Conservation (phyloP, 352 stramenopile genomes). For the Globisporangium carolinianum region DNA sequence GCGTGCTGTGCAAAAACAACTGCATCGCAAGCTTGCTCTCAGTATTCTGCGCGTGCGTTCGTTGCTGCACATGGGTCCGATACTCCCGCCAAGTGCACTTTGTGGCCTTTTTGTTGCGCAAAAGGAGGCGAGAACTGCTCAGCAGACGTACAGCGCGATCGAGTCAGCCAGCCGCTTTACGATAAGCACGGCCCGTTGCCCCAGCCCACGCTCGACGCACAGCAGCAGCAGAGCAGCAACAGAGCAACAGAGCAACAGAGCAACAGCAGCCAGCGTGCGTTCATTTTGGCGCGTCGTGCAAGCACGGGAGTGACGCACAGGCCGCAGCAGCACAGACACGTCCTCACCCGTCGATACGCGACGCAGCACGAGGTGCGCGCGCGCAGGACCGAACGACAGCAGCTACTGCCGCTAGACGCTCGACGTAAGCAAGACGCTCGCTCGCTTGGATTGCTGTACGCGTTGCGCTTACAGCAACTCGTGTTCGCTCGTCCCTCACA, state of each 20-base stretch:
- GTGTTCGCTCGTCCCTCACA: background rate
- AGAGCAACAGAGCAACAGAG: background rate
- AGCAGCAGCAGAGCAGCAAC: background rate
- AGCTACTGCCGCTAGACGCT: too few species aligned
- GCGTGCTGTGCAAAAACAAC: too few species aligned
- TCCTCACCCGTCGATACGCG: too few species aligned
- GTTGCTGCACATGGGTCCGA: too few species aligned
- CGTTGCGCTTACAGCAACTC: background rate
- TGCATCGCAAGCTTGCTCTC: too few species aligned
- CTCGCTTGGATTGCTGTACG: too few species aligned
- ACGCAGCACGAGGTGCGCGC: background rate
- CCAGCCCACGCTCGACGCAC: background rate
- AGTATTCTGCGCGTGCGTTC: too few species aligned
- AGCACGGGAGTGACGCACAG: background rate
- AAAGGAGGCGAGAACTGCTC: background rate
- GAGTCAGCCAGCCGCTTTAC: background rate
- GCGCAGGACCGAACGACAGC: background rate
- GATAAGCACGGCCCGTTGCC: background rate
- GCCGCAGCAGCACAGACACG: background rate
- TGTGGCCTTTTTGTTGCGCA: background rate
- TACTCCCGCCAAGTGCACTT: background rate
- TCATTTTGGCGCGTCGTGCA: constrained; percentile 1
- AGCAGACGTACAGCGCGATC: background rate
- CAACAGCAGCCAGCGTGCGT: too few species aligned
- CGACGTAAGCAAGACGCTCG: too few species aligned